These are phyloP conservation scores for Chaetoceros muelleri DNA, from an alignment of 108 stramenopile species.

Conservation along the genomic window DNA sequence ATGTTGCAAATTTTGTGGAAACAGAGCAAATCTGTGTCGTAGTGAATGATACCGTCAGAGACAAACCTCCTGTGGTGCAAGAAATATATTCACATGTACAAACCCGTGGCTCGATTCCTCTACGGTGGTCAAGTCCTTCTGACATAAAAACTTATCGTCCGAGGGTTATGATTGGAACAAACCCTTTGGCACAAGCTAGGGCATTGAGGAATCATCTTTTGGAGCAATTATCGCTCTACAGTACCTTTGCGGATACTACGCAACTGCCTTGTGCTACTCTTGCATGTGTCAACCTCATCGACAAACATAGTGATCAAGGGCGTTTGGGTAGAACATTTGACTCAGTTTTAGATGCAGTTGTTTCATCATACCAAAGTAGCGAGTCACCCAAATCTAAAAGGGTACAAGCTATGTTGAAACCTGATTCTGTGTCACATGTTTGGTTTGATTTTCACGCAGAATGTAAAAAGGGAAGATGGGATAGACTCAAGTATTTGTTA, in stretches of 20 bases:
- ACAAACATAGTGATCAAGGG: conserved; percentile 90
- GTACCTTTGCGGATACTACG: not conserved
- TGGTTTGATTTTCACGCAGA: conserved; percentile 99
- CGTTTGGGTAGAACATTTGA: conserved; percentile 72
- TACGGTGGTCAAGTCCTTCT: conserved; percentile 88
- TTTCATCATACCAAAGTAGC: conserved; percentile 29
- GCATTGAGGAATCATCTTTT: conserved; percentile 63
- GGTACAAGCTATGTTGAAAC: conserved; percentile 2
- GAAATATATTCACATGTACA: conserved; percentile 62
- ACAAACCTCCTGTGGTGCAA: conserved; percentile 1
- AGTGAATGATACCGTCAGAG: not conserved
- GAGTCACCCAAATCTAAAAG: not conserved
- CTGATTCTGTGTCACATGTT: conserved; percentile 43
- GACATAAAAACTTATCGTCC: conserved; percentile 87
- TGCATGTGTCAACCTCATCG: conserved; percentile 82
- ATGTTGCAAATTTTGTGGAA: conserved; percentile 92
- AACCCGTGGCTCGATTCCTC: conserved; percentile 89
- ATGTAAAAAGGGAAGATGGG: conserved; percentile 83
- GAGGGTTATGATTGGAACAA: conserved; percentile 66
- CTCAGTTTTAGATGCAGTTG: conserved; percentile 54
- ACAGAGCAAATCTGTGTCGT: conserved; percentile 83
- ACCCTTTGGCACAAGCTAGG: conserved; percentile 63
- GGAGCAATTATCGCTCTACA: conserved; percentile 41
- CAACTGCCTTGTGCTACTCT: conserved; percentile 22
- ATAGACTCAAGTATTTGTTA: conserved; percentile 65